Base-by-base conservation (phyloP, 2,329 filamentous ascomycete genomes). In the Aspergillus tanneri region DNA sequence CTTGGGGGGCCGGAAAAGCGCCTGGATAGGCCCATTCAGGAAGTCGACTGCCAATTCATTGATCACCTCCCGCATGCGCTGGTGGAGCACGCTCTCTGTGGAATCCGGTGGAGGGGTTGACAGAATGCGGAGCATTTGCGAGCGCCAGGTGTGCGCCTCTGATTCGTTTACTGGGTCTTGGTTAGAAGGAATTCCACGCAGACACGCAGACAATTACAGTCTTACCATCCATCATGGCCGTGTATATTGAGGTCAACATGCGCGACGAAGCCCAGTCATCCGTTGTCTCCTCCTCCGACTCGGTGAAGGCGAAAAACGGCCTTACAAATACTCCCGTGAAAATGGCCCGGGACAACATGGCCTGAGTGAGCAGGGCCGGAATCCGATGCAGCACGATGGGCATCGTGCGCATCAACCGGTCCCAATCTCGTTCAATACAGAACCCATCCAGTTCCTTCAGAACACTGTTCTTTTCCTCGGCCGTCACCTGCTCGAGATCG, bases 81-180 rank as follows among this genome's bases (percentile, higher is more conserved):
- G 32, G 5, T 23, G 19, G 14, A 42, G 32, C 18, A 19, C 19
- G 16, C 27, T 34, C 25, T 46, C 23, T 21, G 39, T 28, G 19
- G 32, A 44, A 25, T 43, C 22, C 8, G 32, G 28, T 11, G 52
- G 37, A 14, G 42, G 16, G 19, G 47, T 44, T n/a, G 46, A 44
- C 7, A 60, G 36, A 18, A 57, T 43, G 19, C 50, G 48, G 5
- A 61, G 23, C 11, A 47, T 56, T 21, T 59, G 54, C 5, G 59
- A 53, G 8, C 58, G 53, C 59, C 59, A 61, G 25, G 47, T 43
- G 23, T 61, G 54, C 9, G 54, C 56, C 37, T 54, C 46, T 28
- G 30, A 25, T 9, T 35, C 35, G 41, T 59, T 36, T 21, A 53
- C 57, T 58, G 46, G 21, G 7, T 23, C 10, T 12, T 1, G n/a